Conservation (phyloP, 2,329 filamentous ascomycete genomes). For the Cercospora sp. region DNA sequence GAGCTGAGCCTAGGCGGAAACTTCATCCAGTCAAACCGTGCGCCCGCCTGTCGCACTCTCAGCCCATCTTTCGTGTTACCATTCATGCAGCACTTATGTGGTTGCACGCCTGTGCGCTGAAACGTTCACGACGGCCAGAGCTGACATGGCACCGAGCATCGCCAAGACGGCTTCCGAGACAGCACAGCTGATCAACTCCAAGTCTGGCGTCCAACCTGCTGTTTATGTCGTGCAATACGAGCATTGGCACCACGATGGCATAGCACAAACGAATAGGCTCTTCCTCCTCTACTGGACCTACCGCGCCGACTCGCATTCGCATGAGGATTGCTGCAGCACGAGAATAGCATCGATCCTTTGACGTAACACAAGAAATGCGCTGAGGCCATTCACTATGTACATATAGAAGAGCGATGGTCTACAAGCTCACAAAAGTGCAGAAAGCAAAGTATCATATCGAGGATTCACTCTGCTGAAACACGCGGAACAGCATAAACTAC, state of each 20-base stretch:
- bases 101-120: not conserved
- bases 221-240: not conserved
- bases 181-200: conserved; percentile 4
- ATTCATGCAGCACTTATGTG: not conserved
- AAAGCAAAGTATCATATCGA: not conserved
- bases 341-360: not conserved
- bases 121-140: not conserved
- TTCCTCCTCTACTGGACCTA: not conserved
- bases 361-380: not conserved
- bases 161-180: conserved; percentile 12
- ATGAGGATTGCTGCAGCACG: not conserved
- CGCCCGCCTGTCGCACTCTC: not conserved
- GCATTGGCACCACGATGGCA: not conserved
- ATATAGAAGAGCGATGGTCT: not conserved
- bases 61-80: not conserved
- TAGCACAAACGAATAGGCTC: not conserved
- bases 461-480: not conserved
- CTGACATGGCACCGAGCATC: not conserved
- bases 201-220: not conserved
- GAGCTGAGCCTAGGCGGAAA: not conserved
- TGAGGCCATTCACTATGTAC: not conserved
- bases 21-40: not conserved
- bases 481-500: not conserved
- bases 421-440: not conserved
- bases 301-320: not conserved